Conservation (phyloP, 2,329 filamentous ascomycete species). For the Diaporthe helianthi region DNA sequence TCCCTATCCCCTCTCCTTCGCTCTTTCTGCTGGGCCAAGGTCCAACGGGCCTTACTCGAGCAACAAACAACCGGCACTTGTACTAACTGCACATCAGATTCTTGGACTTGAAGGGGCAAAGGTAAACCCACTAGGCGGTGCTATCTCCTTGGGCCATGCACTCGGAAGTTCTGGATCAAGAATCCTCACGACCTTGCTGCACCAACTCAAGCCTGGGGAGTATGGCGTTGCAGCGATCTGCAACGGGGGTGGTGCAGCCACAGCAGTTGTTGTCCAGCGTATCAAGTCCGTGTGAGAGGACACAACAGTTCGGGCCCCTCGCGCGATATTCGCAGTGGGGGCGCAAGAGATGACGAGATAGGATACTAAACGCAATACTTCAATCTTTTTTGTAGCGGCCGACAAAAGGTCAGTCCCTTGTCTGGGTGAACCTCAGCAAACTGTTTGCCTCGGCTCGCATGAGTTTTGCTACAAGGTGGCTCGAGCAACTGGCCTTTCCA, state of each 20-base stretch:
- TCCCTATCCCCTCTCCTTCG: not conserved
- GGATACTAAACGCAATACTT: not conserved
- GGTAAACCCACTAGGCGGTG: constrained; percentile 88
- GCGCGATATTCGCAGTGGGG: too few species aligned
- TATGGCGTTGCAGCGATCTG: constrained; percentile 97
- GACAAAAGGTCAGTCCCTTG: not conserved
- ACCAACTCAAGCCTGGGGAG: constrained; percentile 90
- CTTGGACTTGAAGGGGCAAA: constrained; percentile 79
- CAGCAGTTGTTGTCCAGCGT: constrained; percentile 88
- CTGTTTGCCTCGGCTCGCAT: not conserved
- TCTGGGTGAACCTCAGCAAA: not conserved
- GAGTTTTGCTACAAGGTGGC: not conserved
- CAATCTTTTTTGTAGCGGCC: not conserved
- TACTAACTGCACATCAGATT: constrained; percentile 58
- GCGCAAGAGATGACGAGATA: not conserved
- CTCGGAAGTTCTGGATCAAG: constrained; percentile 92
- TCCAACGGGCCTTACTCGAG: not conserved
- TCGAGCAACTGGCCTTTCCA: not conserved
- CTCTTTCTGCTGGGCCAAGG: not conserved
- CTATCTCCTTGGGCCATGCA: constrained; percentile 90
- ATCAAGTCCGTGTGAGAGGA: constrained; percentile 62
- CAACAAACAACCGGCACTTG: not conserved
- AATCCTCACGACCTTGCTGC: constrained; percentile 87
- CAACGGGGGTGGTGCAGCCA: constrained; percentile 93
- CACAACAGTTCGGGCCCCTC: not conserved